Base-by-base conservation (phyloP, 371 early-diverging fungal genomes). In the Thermomucor indicae-seudaticae region DNA sequence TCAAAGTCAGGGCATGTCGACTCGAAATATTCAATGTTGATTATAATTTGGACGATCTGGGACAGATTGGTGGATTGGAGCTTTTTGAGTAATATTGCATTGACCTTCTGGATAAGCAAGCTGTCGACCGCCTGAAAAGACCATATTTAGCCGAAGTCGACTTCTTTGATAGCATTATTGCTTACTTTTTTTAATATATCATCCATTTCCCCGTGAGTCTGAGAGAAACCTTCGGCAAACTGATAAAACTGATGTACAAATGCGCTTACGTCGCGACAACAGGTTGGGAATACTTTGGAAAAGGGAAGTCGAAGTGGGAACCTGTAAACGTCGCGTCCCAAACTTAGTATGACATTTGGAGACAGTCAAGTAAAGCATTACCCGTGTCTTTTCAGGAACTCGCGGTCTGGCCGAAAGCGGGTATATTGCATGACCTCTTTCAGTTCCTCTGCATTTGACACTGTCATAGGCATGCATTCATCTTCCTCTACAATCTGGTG, bases 131-230 rank as follows among this genome's bases (percentile, higher is more conserved):
- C 83, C 84, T 89, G 64, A 5, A 16, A 14, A 32, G 14, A 16
- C 19, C 3, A 19, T 37, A 34, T 24, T 44, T 44, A 24, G 29
- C 4, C 28, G 12, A 25, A 27, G 25, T 12, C 4, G 17, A 34
- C 19, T 29, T 17, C 2, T 32, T 2, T 32, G 12, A 11, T 44
- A 24, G 0, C n/a, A 27, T 35, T 2, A 17, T 37, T 27, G 2
- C 30, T 11, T 53, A 83, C 87, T 65, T 88, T 88, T 63, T 90
- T 90, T 46, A 91, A 70, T 42, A 92, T 78, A 53, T 92, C 92
- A 60, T 91, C 92, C 85, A 92, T 89, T 55, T 90, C 90, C 57
- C 85, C 86, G 49, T 86, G 84, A 28, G 89, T 84, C 55, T 89
- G 89, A 25, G 85, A 78, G 47, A 91, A 92, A 0, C 90, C 92